These are phyloP conservation scores for Daldinia loculata DNA, from an alignment of 495 filamentous ascomycete species.

Conservation along the genomic window DNA sequence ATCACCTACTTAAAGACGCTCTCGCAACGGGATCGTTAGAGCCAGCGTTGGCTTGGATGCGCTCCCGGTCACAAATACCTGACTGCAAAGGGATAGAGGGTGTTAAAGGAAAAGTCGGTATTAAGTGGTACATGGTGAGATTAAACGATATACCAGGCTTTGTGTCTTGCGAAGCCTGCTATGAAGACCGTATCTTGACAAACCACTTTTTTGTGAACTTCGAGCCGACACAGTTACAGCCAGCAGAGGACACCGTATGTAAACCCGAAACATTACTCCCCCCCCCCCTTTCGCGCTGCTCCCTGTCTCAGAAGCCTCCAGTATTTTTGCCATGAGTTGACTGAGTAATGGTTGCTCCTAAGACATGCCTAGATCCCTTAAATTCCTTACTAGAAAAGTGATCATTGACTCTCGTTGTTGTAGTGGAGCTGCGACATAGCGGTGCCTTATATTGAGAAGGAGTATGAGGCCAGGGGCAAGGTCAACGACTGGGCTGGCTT, in stretches of 20 bases:
- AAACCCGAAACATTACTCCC: not conserved
- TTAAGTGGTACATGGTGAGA: conserved; percentile 31
- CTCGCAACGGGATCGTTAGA: not conserved
- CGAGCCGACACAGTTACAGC: conserved; percentile 35
- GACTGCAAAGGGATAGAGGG: conserved; percentile 41
- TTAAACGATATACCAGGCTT: conserved; percentile 42
- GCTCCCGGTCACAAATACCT: conserved; percentile 17
- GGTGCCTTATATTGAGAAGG: conserved; percentile 43
- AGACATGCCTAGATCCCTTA: not conserved
- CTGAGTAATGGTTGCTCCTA: not conserved
- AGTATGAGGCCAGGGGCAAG: conserved; percentile 40
- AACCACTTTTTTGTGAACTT: conserved; percentile 44
- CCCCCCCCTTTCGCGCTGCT: not conserved
- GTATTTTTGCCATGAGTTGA: not conserved
- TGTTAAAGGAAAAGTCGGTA: conserved; percentile 20
- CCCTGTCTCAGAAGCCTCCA: not conserved
- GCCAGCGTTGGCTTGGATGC: conserved; percentile 28
- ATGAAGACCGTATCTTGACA: conserved; percentile 48
- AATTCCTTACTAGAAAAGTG: not conserved
- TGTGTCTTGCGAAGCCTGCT: conserved; percentile 49
- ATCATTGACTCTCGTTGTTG: not conserved
- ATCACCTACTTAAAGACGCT: conserved; percentile 17
- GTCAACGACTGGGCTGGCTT: conserved; percentile 48
- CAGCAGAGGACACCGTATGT: conserved; percentile 31
- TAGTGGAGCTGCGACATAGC: conserved; percentile 49